Evolutionary conservation across 345 rosid genomes (phyloP).

Genomic region (Dimocarpus longan): DNA sequence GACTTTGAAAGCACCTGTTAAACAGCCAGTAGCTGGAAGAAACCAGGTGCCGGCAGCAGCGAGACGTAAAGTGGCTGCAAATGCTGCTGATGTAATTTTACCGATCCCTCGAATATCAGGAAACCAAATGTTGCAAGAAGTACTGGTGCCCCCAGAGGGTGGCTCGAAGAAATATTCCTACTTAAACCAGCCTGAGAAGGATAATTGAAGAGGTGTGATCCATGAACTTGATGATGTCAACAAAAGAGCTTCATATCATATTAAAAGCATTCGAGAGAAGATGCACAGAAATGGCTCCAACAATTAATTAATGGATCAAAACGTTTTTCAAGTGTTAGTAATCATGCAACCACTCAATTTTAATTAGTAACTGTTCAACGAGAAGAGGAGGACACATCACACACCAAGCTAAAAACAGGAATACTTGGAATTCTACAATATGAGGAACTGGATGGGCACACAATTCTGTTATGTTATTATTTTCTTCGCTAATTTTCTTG

Average conservation of each 20-base stretch:
- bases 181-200: no score
- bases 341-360: constrained; percentile 2
- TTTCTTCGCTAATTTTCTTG: not conserved
- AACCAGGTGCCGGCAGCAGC: not conserved
- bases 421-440: no score
- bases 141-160: not conserved
- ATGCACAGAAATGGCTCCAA: not conserved
- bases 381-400: no score
- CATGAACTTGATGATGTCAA: constrained; percentile 15
- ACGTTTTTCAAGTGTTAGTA: not conserved
- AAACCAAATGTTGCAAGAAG: not conserved
- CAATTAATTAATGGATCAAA: not conserved
- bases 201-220: no score
- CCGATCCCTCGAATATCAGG: not conserved
- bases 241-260: constrained; percentile 21
- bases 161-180: not conserved
- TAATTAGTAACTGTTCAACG: no score
- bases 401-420: no score
- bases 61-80: not conserved
- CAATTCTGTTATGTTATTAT: not conserved
- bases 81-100: not conserved
- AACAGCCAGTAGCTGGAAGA: constrained; percentile 4
- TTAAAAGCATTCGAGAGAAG: constrained; percentile 10
- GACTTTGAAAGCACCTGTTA: constrained; percentile 1
- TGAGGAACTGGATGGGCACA: no score